phyloP scores from a whole-genome alignment of 2,329 filamentous ascomycete species.

The Fusarium keratoplasticum region DNA sequence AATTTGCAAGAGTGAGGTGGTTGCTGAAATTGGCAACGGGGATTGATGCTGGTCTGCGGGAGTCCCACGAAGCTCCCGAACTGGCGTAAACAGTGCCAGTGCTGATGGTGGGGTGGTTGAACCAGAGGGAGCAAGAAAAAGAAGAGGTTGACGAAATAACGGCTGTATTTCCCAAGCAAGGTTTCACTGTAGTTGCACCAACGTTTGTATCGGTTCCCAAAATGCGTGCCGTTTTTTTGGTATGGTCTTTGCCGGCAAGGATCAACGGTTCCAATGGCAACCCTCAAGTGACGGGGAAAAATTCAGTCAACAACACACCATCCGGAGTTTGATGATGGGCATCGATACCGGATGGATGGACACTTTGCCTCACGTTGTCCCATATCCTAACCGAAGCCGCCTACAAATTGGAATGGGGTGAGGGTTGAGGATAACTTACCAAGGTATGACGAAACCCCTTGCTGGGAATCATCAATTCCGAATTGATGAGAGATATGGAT shows the following conservation, averaged over 20 bases:
- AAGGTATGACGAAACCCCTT: slow-evolving; percentile 24
- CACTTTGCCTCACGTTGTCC: background rate
- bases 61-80: slow-evolving; percentile 28
- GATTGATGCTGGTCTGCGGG: slow-evolving; percentile 32
- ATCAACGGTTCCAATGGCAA: slow-evolving; percentile 9
- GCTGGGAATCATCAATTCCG: background rate
- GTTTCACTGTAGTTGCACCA: background rate
- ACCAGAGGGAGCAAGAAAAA: background rate
- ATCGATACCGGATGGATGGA: slow-evolving; percentile 19
- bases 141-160: background rate
- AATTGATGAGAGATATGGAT: slow-evolving; percentile 23
- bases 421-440: background rate
- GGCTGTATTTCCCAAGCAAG: background rate
- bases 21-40: slow-evolving; percentile 34
- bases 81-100: background rate
- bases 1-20: slow-evolving; percentile 11
- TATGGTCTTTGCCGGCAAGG: background rate
- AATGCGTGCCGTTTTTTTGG: background rate
- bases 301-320: slow-evolving; percentile 7
- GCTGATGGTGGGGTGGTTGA: slow-evolving; percentile 2
- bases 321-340: slow-evolving; percentile 1
- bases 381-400: background rate
- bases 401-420: slow-evolving; percentile 12
- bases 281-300: slow-evolving; percentile 10
- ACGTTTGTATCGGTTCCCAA: background rate